These are phyloP conservation scores for Salix caprea DNA, from an alignment of 345 rosid species.

Conservation along the genomic window DNA sequence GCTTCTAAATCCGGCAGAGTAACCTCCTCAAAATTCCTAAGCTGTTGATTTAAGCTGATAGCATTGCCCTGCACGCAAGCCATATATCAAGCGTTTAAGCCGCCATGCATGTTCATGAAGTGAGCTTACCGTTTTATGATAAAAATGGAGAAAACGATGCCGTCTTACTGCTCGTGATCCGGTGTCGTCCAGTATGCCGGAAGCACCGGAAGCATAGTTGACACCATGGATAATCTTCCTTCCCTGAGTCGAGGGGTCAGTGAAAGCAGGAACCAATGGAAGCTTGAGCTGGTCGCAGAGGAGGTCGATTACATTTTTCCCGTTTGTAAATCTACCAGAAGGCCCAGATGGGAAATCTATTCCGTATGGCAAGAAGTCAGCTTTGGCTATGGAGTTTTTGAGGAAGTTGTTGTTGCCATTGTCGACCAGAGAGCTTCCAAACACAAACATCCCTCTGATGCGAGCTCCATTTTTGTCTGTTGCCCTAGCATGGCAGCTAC, in stretches of 20 bases:
- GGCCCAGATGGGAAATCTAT: slow-evolving; percentile 51
- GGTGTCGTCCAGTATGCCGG: slow-evolving; percentile 57
- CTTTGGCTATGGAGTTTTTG: slow-evolving; percentile 29
- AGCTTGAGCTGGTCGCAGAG: slow-evolving; percentile 35
- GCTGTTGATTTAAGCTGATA: slow-evolving; percentile 43
- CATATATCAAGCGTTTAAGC: no score
- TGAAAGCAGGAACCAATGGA: slow-evolving; percentile 42
- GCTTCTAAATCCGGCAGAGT: slow-evolving; percentile 37
- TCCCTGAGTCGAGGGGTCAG: slow-evolving; percentile 42
- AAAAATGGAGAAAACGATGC: background rate
- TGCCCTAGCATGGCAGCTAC: background rate
- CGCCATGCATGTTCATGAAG: no score
- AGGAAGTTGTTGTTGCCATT: slow-evolving; percentile 67
- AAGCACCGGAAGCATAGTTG: slow-evolving; percentile 55
- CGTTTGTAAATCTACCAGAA: slow-evolving; percentile 60
- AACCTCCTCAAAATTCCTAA: slow-evolving; percentile 39
- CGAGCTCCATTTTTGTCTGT: background rate
- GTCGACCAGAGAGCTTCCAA: slow-evolving; percentile 65
- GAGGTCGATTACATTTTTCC: slow-evolving; percentile 53
- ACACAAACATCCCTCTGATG: slow-evolving; percentile 54
- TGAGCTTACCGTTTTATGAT: background rate
- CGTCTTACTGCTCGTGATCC: slow-evolving; percentile 40
- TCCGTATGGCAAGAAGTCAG: slow-evolving; percentile 55
- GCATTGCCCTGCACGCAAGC: slow-evolving; percentile 37
- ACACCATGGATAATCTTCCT: slow-evolving; percentile 41